Base-by-base conservation (phyloP, 306 rosid species). In the Begonia loranthoides region DNA sequence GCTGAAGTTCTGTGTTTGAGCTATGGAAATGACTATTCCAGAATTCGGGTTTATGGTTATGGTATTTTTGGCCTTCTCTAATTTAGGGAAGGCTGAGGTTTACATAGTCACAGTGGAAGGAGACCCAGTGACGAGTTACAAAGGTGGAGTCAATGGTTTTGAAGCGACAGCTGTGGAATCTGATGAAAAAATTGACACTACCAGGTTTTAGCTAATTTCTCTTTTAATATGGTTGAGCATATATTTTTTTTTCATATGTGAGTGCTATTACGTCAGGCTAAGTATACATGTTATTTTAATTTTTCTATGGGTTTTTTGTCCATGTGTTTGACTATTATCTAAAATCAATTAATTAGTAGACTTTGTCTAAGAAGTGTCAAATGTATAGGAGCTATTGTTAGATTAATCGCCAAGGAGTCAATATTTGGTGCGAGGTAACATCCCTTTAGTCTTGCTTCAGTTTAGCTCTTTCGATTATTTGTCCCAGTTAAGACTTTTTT, bases 91-190 rank as follows among this genome's bases (percentile, higher is more conserved):
- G 41, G 82, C 81, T 15, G 94, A 87, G 66, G 51, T 92, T 83
- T 92, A 76, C 67, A 75, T 92, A 49, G 99, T 69, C 22, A 79
- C 87, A 7, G 62, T 92, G 51, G 99, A 92, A 59, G 99, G 96
- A 65, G 94, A 92, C 60, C 99, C 99, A 46, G 62, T 92, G 49
- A 82, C 83, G 53, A 92, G 99, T 77, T 92, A 92, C 41, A 62
- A 51, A 54, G 99, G 99, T 16, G 99, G 75, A 52, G 56, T 83
- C 38, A 85, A 79, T 62, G 99, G 92, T 15, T 86, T 92, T 78
- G 87, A 83, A 79, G 99, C 96, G 62, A 92, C 96, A 68, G 93
- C 96, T 39, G 84, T 67, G 63, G 99, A 92, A 67, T 78, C 94
- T 68, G 96, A 87, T 70, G 99, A 71, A 56, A 79, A 70, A 59